Evolutionary conservation across 352 stramenopile species (phyloP), one percentile per base, ranked within the genome.

Genomic region (Phytophthora quininea): DNA sequence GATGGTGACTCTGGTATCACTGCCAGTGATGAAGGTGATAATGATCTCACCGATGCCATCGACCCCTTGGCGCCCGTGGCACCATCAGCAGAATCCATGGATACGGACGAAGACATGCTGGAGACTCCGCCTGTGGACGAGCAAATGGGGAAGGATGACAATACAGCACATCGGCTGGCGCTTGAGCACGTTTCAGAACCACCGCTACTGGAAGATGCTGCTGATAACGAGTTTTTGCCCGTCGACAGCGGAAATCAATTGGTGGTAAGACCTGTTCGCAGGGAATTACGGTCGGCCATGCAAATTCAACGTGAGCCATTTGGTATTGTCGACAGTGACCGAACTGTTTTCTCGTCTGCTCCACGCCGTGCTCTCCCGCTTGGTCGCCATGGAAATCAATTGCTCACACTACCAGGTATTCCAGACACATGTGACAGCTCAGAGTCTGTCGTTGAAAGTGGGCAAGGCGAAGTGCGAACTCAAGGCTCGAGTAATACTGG

Each of bases 51-150:
- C 19, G 19, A 24, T 24, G 19, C 19, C 19, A 24, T 24, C 19
- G 19, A 24, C 19, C 19, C 19, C 19, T 24, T 24, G 19, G 19
- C 19, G 19, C 19, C 19, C 19, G 31, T 30, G 30, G 10, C 7
- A 45, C 31, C 32, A 9, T 46, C 4, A 32, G 31, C 49, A 32
- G 49, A 56, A 15, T 14, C 49, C 10, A 56, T 56, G 32, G 48
- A 43, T 19, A 56, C 49, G 10, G 49, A 56, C 31, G 49, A 45
- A 31, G 33, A 56, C 32, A 56, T 56, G 49, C 49, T 56, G 29
- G 33, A 31, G 10, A 40, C 35, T 40, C 35, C 35, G 49, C 43
- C n/a, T 29, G 10, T 24, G 19, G 19, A 24, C 49, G 49, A 45
- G 30, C 49, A 45, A 56, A 56, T 56, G 49, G 49, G 33, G 33